A percentile compares a stretch with the other conserved stretches of the same genome.
phyloP scores from a whole-genome alignment of 768 basidiomycete genomes.

The Pleurotus eryngii region DNA sequence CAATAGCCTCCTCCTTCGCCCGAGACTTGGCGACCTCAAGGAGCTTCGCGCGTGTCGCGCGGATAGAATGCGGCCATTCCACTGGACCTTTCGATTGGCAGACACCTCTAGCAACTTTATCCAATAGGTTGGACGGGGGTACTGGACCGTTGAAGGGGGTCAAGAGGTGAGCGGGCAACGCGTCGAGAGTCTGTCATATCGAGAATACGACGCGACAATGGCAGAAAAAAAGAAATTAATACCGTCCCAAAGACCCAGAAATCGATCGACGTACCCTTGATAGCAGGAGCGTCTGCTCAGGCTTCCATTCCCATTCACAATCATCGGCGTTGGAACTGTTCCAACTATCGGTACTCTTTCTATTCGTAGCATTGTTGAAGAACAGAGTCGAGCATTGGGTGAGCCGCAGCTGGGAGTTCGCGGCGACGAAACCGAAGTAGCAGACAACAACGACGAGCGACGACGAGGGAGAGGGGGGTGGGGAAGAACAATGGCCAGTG shows the following conservation, averaged over 20 bases:
- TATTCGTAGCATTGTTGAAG: slow-evolving; percentile 43
- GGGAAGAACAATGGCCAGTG: slow-evolving; percentile 61
- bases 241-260: slow-evolving; percentile 8
- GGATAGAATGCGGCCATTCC: slow-evolving; percentile 82
- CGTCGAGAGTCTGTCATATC: slow-evolving; percentile 66
- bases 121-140: slow-evolving; percentile 82
- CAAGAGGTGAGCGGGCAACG: slow-evolving; percentile 77
- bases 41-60: slow-evolving; percentile 79
- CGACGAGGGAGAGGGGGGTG: slow-evolving; percentile 51
- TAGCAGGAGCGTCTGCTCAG: slow-evolving; percentile 67
- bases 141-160: slow-evolving; percentile 84
- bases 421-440: slow-evolving; percentile 40
- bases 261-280: slow-evolving; percentile 48
- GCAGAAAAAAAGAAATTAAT: background rate
- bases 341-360: slow-evolving; percentile 83
- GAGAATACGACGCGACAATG: slow-evolving; percentile 5
- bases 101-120: slow-evolving; percentile 81
- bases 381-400: slow-evolving; percentile 51
- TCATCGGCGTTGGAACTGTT: slow-evolving; percentile 71
- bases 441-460: slow-evolving; percentile 48
- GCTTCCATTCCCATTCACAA: slow-evolving; percentile 73
- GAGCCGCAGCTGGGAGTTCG: slow-evolving; percentile 63
- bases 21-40: slow-evolving; percentile 71
- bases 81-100: slow-evolving; percentile 67
- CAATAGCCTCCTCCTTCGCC: slow-evolving; percentile 47